Percentiles rank a stretch among this genome's conserved stretches.
Conservation (phyloP, 257 asterid species). For the Solanum commersonii region DNA sequence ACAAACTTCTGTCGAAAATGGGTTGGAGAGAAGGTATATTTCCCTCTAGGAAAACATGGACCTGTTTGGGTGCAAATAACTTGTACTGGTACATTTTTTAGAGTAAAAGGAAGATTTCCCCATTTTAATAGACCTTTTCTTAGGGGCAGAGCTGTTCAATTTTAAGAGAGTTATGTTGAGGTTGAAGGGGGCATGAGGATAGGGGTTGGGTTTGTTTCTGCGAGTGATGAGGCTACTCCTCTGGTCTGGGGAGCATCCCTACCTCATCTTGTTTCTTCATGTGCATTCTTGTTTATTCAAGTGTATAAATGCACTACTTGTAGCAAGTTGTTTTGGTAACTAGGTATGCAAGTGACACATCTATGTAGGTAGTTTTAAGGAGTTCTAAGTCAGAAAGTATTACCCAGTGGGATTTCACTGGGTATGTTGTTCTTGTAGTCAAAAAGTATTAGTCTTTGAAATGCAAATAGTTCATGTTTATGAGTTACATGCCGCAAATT, state of each 20-base stretch:
- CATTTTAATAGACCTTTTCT: background rate
- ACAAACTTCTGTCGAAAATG: slow-evolving; percentile 77
- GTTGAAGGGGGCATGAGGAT: background rate
- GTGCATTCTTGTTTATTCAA: background rate
- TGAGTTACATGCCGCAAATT: background rate
- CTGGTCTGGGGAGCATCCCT: background rate
- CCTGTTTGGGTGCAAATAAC: background rate
- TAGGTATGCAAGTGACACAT: background rate
- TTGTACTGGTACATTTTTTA: background rate
- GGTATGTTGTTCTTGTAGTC: background rate
- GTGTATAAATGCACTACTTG: background rate
- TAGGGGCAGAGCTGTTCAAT: background rate
- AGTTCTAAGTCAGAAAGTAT: background rate
- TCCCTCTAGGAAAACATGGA: background rate
- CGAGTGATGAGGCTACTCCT: background rate
- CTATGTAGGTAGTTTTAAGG: background rate
- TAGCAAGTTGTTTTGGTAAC: background rate
- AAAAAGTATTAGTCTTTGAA: background rate
- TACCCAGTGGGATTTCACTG: background rate
- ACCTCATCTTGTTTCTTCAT: background rate
- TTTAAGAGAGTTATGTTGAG: background rate
- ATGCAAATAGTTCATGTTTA: background rate
- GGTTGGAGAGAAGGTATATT: slow-evolving; percentile 91
- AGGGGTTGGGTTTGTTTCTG: background rate
- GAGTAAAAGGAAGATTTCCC: background rate